Percentiles rank a stretch among this genome's conserved stretches.
These are phyloP conservation scores for Coccomyxa sp. DNA, from an alignment of 139 green algal species.

Conservation along the genomic window DNA sequence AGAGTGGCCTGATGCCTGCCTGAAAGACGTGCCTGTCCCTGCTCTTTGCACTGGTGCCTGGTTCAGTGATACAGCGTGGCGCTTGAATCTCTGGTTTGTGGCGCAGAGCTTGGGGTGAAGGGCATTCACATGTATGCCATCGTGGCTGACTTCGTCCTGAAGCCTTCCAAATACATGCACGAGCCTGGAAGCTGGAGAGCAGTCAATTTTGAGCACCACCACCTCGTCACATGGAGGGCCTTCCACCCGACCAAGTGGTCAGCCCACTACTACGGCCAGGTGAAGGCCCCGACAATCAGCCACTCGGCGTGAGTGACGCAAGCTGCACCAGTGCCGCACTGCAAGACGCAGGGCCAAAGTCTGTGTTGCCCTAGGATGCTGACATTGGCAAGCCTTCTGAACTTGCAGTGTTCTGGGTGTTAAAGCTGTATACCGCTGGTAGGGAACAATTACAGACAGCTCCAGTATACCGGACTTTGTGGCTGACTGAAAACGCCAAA, in stretches of 20 bases:
- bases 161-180: background rate
- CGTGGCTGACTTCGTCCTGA: background rate
- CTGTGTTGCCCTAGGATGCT: background rate
- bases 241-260: background rate
- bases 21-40: too few species aligned
- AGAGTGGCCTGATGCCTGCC: too few species aligned
- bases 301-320: too few species aligned
- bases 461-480: background rate
- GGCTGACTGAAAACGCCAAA: background rate
- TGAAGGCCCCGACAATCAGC: too few species aligned
- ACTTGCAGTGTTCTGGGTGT: background rate
- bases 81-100: too few species aligned
- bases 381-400: background rate
- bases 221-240: background rate
- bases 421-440: too few species aligned
- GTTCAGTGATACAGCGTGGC: too few species aligned
- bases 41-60: too few species aligned
- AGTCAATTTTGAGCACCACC: background rate
- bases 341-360: background rate
- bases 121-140: background rate
- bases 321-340: background rate
- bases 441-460: too few species aligned
- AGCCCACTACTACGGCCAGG: background rate
- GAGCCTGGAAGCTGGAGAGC: background rate
- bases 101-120: background rate